Percentiles rank a stretch among this genome's conserved stretches.
phyloP scores from a whole-genome alignment of 2,329 filamentous ascomycete species.

The Penicillium sp. region DNA sequence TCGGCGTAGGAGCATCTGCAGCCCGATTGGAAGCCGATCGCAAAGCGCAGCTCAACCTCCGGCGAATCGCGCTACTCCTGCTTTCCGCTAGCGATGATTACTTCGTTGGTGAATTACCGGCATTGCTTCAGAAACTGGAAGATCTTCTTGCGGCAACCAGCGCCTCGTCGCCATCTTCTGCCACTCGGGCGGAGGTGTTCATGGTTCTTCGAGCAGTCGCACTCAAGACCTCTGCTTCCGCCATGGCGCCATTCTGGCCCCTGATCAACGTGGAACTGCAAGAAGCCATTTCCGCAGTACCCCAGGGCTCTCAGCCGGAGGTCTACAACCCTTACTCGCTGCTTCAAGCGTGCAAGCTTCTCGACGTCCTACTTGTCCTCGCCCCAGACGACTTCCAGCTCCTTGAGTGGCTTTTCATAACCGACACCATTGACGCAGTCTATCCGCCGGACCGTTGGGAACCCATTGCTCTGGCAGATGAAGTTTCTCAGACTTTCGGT shows the following conservation, averaged over 20 bases:
- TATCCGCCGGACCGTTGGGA: conserved; percentile 72
- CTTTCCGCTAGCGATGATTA: conserved; percentile 75
- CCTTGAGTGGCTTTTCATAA: conserved; percentile 97
- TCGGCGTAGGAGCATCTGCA: conserved; percentile 94
- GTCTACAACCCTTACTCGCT: conserved; percentile 75
- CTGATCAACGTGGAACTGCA: conserved; percentile 84
- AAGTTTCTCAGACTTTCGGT: conserved; percentile 74
- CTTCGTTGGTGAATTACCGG: conserved; percentile 72
- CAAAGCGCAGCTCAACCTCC: conserved; percentile 84
- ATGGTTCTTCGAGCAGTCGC: conserved; percentile 81
- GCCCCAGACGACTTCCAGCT: conserved; percentile 95
- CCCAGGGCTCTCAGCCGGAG: conserved; percentile 68
- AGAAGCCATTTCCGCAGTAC: conserved; percentile 71
- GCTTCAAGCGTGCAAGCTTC: conserved; percentile 88
- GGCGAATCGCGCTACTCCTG: conserved; percentile 75
- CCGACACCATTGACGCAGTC: conserved; percentile 93
- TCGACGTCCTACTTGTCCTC: conserved; percentile 82
- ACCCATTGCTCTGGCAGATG: conserved; percentile 76
- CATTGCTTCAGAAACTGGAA: conserved; percentile 77
- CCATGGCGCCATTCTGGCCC: conserved; percentile 85
- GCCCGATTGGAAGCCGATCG: conserved; percentile 93
- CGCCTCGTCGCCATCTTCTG: conserved; percentile 87
- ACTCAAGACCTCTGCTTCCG: conserved; percentile 73
- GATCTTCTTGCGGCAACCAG: conserved; percentile 81
- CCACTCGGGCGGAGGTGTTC: conserved; percentile 84